phyloP scores from a whole-genome alignment of 2,329 filamentous ascomycete species.

The Exutisphaerella laricina region DNA sequence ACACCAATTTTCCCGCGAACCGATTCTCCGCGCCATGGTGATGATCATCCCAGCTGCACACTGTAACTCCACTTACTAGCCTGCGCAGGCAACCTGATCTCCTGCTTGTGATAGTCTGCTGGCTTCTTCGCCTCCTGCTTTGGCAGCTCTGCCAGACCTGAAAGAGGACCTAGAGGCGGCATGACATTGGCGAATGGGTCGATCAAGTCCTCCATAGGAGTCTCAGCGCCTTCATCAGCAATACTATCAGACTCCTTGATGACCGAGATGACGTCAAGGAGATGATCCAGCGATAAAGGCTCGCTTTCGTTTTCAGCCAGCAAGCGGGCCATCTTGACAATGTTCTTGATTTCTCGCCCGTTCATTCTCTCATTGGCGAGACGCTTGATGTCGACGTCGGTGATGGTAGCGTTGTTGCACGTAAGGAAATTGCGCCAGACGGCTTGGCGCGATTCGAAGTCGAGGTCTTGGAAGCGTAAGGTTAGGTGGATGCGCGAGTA shows the following conservation, averaged over 20 bases:
- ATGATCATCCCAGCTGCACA: not conserved
- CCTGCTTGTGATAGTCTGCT: not conserved
- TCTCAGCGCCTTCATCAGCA: not conserved
- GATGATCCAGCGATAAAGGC: not conserved
- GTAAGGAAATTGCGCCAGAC: constrained; percentile 72
- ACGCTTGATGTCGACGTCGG: not conserved
- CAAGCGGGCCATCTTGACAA: not conserved
- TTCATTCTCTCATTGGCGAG: constrained; percentile 1
- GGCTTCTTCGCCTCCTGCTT: too few species aligned
- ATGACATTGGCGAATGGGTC: too few species aligned
- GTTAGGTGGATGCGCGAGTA: constrained; percentile 32
- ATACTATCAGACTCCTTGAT: not conserved
- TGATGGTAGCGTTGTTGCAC: not conserved
- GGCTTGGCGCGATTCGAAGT: constrained; percentile 36
- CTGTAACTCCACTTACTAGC: not conserved
- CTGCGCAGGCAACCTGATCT: not conserved
- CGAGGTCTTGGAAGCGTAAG: constrained; percentile 17
- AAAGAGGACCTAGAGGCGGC: too few species aligned
- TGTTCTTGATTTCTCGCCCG: constrained; percentile 1
- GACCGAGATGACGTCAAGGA: constrained; percentile 1
- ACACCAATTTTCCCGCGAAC: too few species aligned
- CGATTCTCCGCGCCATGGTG: too few species aligned
- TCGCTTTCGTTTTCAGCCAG: not conserved
- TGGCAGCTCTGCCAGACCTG: too few species aligned
- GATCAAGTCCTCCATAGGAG: not conserved